phyloP scores from a whole-genome alignment of 2,329 filamentous ascomycete genomes.

The Exophiala aquamarina region DNA sequence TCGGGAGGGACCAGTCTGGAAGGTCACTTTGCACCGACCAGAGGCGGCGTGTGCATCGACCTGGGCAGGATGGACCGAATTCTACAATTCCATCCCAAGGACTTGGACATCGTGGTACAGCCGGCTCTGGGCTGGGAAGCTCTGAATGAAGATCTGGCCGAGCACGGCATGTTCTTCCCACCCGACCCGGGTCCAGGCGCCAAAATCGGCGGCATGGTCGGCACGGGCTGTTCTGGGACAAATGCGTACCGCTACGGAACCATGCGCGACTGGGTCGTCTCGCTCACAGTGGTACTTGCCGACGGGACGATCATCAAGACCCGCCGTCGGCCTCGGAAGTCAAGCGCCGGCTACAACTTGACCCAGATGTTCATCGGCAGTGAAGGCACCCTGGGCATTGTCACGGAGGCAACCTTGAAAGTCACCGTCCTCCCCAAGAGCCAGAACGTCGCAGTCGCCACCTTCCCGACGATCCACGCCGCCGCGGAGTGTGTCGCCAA shows the following conservation, averaged over 20 bases:
- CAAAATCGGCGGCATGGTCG: constrained; percentile 76
- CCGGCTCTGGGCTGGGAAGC: constrained; percentile 84
- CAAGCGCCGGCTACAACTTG: constrained; percentile 86
- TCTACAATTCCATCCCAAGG: constrained; percentile 71
- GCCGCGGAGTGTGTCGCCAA: constrained; percentile 77
- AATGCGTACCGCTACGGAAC: constrained; percentile 92
- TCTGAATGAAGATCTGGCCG: constrained; percentile 73
- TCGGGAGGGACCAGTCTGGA: constrained; percentile 87
- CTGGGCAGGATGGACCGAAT: constrained; percentile 84
- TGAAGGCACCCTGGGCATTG: constrained; percentile 86
- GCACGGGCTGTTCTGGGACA: constrained; percentile 64
- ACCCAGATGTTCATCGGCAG: constrained; percentile 87
- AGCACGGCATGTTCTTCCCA: constrained; percentile 82
- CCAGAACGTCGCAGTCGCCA: constrained; percentile 76
- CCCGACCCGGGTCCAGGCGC: constrained; percentile 88
- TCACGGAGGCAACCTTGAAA: constrained; percentile 88
- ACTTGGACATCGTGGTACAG: constrained; percentile 74
- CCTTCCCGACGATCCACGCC: constrained; percentile 63
- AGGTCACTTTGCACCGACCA: constrained; percentile 81
- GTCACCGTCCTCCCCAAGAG: constrained; percentile 77
- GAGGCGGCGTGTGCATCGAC: constrained; percentile 81
- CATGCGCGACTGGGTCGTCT: constrained; percentile 92
- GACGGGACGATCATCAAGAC: constrained; percentile 91
- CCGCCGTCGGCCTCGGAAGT: constrained; percentile 82
- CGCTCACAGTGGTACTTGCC: constrained; percentile 81